phyloP scores from a whole-genome alignment of 1,284 basidiomycete species.

The Peniophora sp. region DNA sequence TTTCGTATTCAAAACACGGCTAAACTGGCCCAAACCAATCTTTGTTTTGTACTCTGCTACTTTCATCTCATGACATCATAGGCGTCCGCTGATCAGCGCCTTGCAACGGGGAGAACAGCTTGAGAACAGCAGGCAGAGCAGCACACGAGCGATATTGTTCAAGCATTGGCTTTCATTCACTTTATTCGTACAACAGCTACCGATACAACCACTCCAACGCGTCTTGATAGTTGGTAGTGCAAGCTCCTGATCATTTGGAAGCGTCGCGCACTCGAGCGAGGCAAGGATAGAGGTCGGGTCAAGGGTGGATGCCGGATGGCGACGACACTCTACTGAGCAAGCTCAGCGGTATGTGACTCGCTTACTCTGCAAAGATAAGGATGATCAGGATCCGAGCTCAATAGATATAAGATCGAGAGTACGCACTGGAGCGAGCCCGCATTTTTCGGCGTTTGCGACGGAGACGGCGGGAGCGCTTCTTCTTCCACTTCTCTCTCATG shows the following conservation, averaged over 20 bases:
- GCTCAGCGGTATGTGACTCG: constrained; percentile 4
- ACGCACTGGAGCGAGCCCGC: constrained; percentile 84
- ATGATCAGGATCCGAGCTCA: not conserved
- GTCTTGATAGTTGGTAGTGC: constrained; percentile 11
- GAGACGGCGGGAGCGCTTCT: constrained; percentile 83
- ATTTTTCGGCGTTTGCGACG: constrained; percentile 87
- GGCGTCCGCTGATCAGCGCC: too few relatives aligned
- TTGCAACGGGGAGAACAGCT: too few relatives aligned
- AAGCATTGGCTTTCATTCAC: not conserved
- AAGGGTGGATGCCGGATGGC: not conserved
- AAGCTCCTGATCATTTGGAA: constrained; percentile 2
- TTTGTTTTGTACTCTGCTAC: too few relatives aligned
- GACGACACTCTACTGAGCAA: not conserved
- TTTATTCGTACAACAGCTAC: constrained; percentile 10
- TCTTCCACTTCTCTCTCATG: constrained; percentile 92
- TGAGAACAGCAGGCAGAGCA: too few relatives aligned
- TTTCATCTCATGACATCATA: too few relatives aligned
- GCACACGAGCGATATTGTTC: not conserved
- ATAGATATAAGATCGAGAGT: not conserved
- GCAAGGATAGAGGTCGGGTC: constrained; percentile 2
- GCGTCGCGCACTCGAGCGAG: constrained; percentile 1
- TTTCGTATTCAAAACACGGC: too few relatives aligned
- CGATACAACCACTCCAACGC: constrained; percentile 10
- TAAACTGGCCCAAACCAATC: too few relatives aligned
- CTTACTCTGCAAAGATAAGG: constrained; percentile 9